A percentile compares a stretch with the other conserved stretches of the same genome.
Conservation (phyloP, 768 basidiomycete species). For the Multifurca ochricompacta region DNA sequence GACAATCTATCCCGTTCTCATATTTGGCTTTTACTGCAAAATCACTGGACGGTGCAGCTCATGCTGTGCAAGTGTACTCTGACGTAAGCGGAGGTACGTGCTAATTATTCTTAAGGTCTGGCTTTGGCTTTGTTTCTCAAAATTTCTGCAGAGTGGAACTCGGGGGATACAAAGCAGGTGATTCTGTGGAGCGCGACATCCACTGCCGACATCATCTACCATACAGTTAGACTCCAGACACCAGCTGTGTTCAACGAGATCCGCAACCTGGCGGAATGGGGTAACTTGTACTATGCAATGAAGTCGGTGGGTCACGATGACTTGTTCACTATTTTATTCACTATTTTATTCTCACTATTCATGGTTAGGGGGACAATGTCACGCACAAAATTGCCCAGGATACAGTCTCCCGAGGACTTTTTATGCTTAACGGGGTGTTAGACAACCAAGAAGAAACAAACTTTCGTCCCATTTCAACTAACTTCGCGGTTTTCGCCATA, state of each 20-base stretch:
- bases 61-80: slow-evolving; percentile 32
- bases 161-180: slow-evolving; percentile 10
- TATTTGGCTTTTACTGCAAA: slow-evolving; percentile 29
- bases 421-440: slow-evolving; percentile 18
- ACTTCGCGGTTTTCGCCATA: slow-evolving; percentile 24
- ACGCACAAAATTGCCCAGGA: slow-evolving; percentile 19
- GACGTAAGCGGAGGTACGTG: slow-evolving; percentile 33
- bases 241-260: slow-evolving; percentile 11
- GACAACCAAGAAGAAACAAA: slow-evolving; percentile 2
- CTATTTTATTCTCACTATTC: not conserved
- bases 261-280: slow-evolving; percentile 19
- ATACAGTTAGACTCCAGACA: slow-evolving; percentile 6
- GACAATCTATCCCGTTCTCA: slow-evolving; percentile 35
- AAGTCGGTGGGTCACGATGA: slow-evolving; percentile 3
- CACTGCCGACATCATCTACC: slow-evolving; percentile 8
- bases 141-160: slow-evolving; percentile 21
- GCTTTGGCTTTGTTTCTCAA: not conserved
- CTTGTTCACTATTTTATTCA: too few relatives aligned
- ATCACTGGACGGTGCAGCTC: slow-evolving; percentile 28
- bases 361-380: slow-evolving; percentile 6
- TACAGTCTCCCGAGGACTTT: slow-evolving; percentile 15
- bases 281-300: slow-evolving; percentile 19
- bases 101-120: not conserved
- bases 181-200: slow-evolving; percentile 7
- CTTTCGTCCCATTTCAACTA: slow-evolving; percentile 13